Evolutionary conservation across 306 rosid genomes (phyloP), one percentile per base, ranked within the genome.

Genomic region (Acacia acuminata): DNA sequence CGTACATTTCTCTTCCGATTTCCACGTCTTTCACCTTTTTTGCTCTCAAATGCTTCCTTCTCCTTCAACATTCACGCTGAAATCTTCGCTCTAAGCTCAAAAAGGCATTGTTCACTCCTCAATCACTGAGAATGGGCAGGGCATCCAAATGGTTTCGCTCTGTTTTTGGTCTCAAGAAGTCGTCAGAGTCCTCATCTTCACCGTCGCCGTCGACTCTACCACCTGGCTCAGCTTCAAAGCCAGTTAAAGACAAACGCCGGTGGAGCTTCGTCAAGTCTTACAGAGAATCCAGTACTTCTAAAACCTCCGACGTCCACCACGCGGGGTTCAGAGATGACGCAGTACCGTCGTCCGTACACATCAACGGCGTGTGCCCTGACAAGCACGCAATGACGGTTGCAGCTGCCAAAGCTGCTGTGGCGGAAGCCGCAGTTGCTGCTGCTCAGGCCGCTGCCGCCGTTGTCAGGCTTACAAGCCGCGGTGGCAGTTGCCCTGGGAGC

Each of bases 191-290:
- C 27, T 17, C 71, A 44, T 66, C 14, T 3, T 20, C 81, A 0
- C 5, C 34, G 16, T 25, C 64, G 0, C 24, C 63, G 63, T 20
- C 27, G 27, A n/a, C 27, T 11, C 12, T 14, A 34, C 20, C 61
- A 8, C 1, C 58, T 1, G 20, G 10, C 15, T 9, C 89, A 8
- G 17, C 86, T 38, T 56, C 79, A 0, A 89, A 86, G 19, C 91
- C 93, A 7, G 53, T 86, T 6, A 91, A 87, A 45, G 88, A 85
- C 43, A 93, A 88, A 45, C 96, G 90, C 22, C 65, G 97, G 14
- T 95, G 99, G 93, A 92, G 87, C 83, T 93, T 95, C 85, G 93
- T 92, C 73, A 95, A 90, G 77, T 90, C 97, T 42, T 83, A 79
- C 80, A 42, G 85, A 27, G 90, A 91, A 4, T 72, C 73, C 73